Evolutionary conservation across 1,284 basidiomycete species (phyloP).

Genomic region (Agaricales sp.): DNA sequence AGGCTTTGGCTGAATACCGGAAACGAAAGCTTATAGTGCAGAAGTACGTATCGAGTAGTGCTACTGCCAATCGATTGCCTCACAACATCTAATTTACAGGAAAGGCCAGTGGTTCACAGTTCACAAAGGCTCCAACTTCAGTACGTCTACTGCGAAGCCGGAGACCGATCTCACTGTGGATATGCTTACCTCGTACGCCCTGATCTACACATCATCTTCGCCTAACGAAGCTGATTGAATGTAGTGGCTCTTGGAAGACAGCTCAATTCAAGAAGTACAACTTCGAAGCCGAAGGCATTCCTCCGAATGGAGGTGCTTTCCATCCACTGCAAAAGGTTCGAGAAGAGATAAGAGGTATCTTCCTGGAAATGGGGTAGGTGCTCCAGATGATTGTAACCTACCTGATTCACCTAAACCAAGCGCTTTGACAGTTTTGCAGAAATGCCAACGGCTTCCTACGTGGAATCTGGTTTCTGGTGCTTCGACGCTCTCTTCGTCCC

Average conservation of each 20-base stretch:
- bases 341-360: conserved; percentile 96
- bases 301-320: conserved; percentile 82
- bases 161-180: conserved; percentile 97
- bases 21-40: conserved; percentile 85
- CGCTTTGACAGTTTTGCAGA: conserved; percentile 73
- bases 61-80: conserved; percentile 6
- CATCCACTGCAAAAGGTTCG: conserved; percentile 97
- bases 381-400: neutral
- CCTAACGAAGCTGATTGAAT: conserved; percentile 3
- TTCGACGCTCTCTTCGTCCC: conserved; percentile 98
- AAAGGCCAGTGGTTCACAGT: conserved; percentile 95
- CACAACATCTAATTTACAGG: conserved; percentile 29
- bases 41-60: conserved; percentile 33
- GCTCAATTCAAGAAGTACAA: conserved; percentile 97
- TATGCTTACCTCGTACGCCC: conserved; percentile 79
- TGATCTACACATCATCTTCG: neutral
- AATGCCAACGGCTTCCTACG: conserved; percentile 98
- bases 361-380: conserved; percentile 96
- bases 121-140: conserved; percentile 80
- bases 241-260: conserved; percentile 85
- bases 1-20: conserved; percentile 74
- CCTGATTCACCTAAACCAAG: neutral
- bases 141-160: conserved; percentile 89
- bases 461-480: conserved; percentile 99
- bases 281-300: conserved; percentile 92